Conservation (phyloP, 345 rosid genomes). For the Anastatica hierochuntica region DNA sequence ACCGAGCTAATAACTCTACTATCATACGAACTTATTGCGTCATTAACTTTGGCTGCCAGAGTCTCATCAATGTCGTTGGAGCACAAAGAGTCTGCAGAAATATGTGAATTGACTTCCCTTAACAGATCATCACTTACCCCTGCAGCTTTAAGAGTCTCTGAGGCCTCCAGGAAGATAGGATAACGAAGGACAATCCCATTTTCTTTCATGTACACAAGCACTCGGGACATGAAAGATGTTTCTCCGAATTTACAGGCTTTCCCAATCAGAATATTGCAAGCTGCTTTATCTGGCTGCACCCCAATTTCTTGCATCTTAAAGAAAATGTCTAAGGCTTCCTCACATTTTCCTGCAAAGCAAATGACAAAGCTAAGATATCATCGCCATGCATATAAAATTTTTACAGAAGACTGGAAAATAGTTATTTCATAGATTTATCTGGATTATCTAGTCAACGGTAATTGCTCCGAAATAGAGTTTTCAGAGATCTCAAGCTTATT, state of each 20-base stretch:
- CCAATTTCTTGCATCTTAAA: constrained; percentile 71
- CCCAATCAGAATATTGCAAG: constrained; percentile 69
- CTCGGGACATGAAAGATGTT: constrained; percentile 30
- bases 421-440: neutral
- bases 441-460: neutral
- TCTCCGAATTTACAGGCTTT: constrained; percentile 56
- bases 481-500: too few relatives aligned
- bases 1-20: constrained; percentile 31
- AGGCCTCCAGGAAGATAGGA: constrained; percentile 55
- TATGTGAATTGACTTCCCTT: constrained; percentile 62
- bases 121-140: constrained; percentile 48
- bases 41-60: constrained; percentile 22
- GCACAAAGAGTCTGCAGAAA: constrained; percentile 25
- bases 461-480: too few relatives aligned
- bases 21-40: constrained; percentile 19
- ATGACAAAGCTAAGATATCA: constrained; percentile 6
- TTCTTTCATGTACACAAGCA: constrained; percentile 61
- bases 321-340: constrained; percentile 63
- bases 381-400: neutral
- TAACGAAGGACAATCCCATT: constrained; percentile 47
- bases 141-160: constrained; percentile 34
- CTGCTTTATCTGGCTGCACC: constrained; percentile 80
- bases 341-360: constrained; percentile 47
- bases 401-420: constrained; percentile 3
- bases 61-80: constrained; percentile 14